Percentiles rank a stretch among this genome's conserved stretches.
Evolutionary conservation across 1,139 yeast species (phyloP).

Genomic region (Scheffersomyces insectosa): DNA sequence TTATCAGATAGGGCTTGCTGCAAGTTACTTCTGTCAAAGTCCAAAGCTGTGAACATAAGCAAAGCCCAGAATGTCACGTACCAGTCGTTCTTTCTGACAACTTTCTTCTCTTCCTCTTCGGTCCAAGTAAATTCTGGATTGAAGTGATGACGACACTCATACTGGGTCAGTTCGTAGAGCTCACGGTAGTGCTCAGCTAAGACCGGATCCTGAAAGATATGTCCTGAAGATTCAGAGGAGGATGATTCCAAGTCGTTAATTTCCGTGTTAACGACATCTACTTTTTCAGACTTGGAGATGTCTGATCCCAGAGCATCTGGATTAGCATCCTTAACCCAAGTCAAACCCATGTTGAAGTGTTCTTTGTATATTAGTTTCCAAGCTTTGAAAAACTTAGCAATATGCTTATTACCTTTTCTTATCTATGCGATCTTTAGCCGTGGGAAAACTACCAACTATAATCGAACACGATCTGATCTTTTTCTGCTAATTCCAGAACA

Average conservation of each 20-base stretch:
- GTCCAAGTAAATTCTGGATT: slow-evolving; percentile 41
- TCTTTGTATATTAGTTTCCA: too few relatives aligned
- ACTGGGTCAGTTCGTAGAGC: slow-evolving; percentile 29
- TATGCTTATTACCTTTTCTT: too few relatives aligned
- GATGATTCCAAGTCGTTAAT: slow-evolving; percentile 4
- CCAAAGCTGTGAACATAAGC: slow-evolving; percentile 31
- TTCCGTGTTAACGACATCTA: background rate
- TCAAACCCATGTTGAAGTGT: too few relatives aligned
- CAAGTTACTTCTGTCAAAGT: slow-evolving; percentile 32
- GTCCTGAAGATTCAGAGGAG: slow-evolving; percentile 6
- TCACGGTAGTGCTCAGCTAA: slow-evolving; percentile 29
- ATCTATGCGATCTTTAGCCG: too few relatives aligned
- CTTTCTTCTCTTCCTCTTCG: slow-evolving; percentile 30
- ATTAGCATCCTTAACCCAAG: too few relatives aligned
- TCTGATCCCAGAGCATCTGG: background rate
- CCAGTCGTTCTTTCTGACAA: slow-evolving; percentile 28
- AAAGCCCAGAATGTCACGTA: slow-evolving; percentile 34
- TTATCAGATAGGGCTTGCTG: slow-evolving; percentile 31
- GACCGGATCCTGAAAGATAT: slow-evolving; percentile 31
- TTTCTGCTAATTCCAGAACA: too few relatives aligned
- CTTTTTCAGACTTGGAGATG: background rate
- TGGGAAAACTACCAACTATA: too few relatives aligned
- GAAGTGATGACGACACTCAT: slow-evolving; percentile 34
- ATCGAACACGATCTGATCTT: too few relatives aligned
- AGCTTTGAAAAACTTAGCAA: too few relatives aligned